These are phyloP conservation scores for Gentiana macrophylla DNA, from an alignment of 257 asterid genomes.

Conservation along the genomic window DNA sequence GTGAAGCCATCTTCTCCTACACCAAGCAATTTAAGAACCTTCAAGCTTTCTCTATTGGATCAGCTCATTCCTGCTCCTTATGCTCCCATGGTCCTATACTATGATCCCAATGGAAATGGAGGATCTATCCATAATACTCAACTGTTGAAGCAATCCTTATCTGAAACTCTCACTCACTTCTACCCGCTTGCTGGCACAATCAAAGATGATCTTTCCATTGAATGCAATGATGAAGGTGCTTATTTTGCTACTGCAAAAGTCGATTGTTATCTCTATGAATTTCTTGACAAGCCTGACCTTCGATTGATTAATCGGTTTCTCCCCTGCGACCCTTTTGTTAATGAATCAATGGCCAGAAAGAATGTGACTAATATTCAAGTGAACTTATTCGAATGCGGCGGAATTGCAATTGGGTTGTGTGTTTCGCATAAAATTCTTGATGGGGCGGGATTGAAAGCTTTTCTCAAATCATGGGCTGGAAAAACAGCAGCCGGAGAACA, in stretches of 20 bases:
- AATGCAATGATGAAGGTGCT: conserved; percentile 63
- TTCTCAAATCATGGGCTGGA: conserved; percentile 48
- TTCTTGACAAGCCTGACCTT: conserved; percentile 38
- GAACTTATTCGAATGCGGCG: conserved; percentile 55
- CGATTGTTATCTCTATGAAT: conserved; percentile 18
- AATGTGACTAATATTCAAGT: conserved; percentile 49
- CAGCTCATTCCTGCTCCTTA: conserved; percentile 69
- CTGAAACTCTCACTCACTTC: conserved; percentile 35
- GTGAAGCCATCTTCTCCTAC: conserved; percentile 61
- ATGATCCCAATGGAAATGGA: conserved; percentile 20
- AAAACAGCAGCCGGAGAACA: conserved; percentile 13
- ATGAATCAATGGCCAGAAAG: conserved; percentile 19
- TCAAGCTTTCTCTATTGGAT: conserved; percentile 43
- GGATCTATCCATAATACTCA: conserved; percentile 18
- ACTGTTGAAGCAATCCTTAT: conserved; percentile 40
- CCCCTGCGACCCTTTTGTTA: conserved; percentile 30
- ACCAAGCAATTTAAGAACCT: conserved; percentile 46
- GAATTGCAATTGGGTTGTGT: conserved; percentile 58
- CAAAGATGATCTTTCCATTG: conserved; percentile 42
- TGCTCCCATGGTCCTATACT: conserved; percentile 58
- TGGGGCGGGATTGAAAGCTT: conserved; percentile 46
- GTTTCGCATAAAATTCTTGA: conserved; percentile 59
- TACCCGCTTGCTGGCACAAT: conserved; percentile 64
- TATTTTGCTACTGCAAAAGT: conserved; percentile 33
- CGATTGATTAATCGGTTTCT: conserved; percentile 28